phyloP scores from a whole-genome alignment of 2,329 filamentous ascomycete species.

The Verticillium nonalfalfae region DNA sequence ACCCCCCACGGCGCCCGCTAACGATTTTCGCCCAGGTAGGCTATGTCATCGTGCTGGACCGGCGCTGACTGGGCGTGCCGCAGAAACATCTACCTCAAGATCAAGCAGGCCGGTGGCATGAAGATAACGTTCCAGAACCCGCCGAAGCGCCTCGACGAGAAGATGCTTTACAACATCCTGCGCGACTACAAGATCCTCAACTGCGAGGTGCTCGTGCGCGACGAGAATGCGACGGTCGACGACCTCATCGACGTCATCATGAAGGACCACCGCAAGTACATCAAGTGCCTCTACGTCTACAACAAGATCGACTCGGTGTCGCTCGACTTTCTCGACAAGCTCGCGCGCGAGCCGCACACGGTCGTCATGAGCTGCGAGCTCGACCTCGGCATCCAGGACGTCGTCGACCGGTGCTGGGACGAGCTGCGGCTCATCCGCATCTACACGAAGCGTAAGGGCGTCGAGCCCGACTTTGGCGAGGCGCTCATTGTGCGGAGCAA shows the following conservation, averaged over 20 bases:
- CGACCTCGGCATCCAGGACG: slow-evolving; percentile 86
- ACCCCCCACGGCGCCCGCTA: neutral
- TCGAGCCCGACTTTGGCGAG: slow-evolving; percentile 83
- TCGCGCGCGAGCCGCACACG: slow-evolving; percentile 89
- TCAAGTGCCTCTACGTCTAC: slow-evolving; percentile 92
- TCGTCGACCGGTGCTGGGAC: slow-evolving; percentile 91
- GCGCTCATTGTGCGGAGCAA: slow-evolving; percentile 87
- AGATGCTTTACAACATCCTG: slow-evolving; percentile 96
- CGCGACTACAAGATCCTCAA: slow-evolving; percentile 99
- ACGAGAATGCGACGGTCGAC: slow-evolving; percentile 93
- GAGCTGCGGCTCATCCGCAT: slow-evolving; percentile 85
- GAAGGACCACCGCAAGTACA: slow-evolving; percentile 98
- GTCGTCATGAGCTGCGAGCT: slow-evolving; percentile 97
- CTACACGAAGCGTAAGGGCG: slow-evolving; percentile 94
- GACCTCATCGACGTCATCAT: slow-evolving; percentile 99
- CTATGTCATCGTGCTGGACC: too few species aligned
- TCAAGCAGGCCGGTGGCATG: slow-evolving; percentile 94
- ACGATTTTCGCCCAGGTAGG: neutral
- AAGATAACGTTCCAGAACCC: slow-evolving; percentile 93
- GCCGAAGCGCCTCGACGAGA: slow-evolving; percentile 89
- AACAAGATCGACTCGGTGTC: slow-evolving; percentile 98
- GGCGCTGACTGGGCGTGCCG: neutral
- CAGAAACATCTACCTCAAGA: slow-evolving; percentile 95
- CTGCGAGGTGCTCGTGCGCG: slow-evolving; percentile 89
- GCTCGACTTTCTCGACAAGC: slow-evolving; percentile 84